phyloP scores from a whole-genome alignment of 495 filamentous ascomycete genomes.

The Cairneyella variabilis region DNA sequence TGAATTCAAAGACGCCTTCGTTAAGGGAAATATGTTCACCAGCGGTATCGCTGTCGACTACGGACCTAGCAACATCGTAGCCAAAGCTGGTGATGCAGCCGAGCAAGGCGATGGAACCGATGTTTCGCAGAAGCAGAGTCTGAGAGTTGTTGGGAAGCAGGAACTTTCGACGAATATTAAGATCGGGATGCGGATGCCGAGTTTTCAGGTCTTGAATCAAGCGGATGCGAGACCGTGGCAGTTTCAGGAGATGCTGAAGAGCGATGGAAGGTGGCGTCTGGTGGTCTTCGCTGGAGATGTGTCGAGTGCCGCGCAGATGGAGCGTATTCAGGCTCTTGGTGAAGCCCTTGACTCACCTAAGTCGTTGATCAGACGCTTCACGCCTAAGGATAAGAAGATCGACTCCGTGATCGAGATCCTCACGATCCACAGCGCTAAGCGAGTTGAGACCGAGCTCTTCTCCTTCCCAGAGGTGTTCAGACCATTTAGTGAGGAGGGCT shows the following conservation, averaged over 20 bases:
- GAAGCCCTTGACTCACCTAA: constrained; percentile 30
- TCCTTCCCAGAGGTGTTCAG: constrained; percentile 57
- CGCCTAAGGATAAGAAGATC: constrained; percentile 34
- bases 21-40: constrained; percentile 29
- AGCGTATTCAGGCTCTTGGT: constrained; percentile 44
- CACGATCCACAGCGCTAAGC: constrained; percentile 53
- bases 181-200: constrained; percentile 54
- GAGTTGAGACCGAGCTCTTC: constrained; percentile 47
- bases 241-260: constrained; percentile 37
- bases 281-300: constrained; percentile 65
- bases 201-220: constrained; percentile 56
- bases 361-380: constrained; percentile 39
- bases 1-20: constrained; percentile 40
- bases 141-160: constrained; percentile 14
- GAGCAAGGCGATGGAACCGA: constrained; percentile 42
- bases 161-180: constrained; percentile 41
- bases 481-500: constrained; percentile 53
- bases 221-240: constrained; percentile 57
- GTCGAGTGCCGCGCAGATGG: constrained; percentile 33
- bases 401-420: constrained; percentile 54
- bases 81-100: constrained; percentile 19
- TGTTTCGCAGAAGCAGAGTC: constrained; percentile 40
- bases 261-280: constrained; percentile 61
- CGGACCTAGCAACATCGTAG: constrained; percentile 49
- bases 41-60: constrained; percentile 31